Conservation (phyloP, 140 eudicot species). For the Oenanthe javanica region DNA sequence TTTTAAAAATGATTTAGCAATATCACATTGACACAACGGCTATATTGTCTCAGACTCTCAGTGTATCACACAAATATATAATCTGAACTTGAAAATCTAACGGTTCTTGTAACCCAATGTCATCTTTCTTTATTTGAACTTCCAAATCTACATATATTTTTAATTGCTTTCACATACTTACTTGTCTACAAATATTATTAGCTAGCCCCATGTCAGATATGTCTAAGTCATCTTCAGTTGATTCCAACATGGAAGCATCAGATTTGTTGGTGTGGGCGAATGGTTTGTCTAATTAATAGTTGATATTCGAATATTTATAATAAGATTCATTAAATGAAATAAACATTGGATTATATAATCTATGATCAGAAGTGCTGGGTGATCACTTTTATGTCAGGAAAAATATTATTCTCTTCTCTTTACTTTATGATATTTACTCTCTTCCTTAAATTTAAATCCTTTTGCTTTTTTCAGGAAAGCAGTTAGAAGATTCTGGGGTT, state of each 20-base stretch:
- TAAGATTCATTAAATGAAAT: not conserved
- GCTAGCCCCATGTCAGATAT: not conserved
- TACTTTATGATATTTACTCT: not conserved
- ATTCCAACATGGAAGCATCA: not conserved
- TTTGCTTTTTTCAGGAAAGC: conserved; percentile 58
- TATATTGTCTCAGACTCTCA: not conserved
- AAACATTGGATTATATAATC: not conserved
- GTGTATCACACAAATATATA: not conserved
- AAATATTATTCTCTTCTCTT: not conserved
- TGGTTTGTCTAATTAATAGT: not conserved
- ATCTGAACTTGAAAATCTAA: not conserved
- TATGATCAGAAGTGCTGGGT: not conserved
- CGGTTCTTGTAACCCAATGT: not conserved
- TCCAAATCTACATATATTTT: not conserved
- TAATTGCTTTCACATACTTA: not conserved
- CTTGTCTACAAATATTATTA: not conserved
- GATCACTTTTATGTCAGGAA: not conserved
- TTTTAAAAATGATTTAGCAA: not conserved
- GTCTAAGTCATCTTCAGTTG: not conserved
- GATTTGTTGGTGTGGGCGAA: not conserved
- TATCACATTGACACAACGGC: not conserved
- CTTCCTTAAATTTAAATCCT: conserved; percentile 6
- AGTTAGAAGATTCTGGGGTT: conserved; percentile 91
- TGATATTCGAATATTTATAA: not conserved
- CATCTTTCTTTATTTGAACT: not conserved